Evolutionary conservation across 1,284 basidiomycete genomes (phyloP).

Genomic region (Phellinidium pouzarii): DNA sequence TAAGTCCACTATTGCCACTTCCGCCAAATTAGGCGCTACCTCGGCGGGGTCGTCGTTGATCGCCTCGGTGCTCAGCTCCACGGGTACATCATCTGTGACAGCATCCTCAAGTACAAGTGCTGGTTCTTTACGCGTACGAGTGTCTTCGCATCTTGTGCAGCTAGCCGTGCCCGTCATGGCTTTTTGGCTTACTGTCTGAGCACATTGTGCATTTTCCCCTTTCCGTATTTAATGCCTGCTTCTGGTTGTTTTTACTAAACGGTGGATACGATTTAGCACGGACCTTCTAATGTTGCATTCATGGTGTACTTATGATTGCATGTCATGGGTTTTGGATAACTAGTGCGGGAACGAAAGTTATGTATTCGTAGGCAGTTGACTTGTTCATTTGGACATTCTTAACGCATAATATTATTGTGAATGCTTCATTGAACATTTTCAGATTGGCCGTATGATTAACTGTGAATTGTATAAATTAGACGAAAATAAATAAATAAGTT

Average conservation of each 20-base stretch:
- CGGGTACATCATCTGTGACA: background rate
- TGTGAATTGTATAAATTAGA: too few relatives aligned
- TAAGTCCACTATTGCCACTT: background rate
- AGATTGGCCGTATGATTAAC: background rate
- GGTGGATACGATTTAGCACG: slow-evolving; percentile 1
- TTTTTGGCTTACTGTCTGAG: slow-evolving; percentile 2
- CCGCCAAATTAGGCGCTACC: background rate
- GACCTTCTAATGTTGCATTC: slow-evolving; percentile 1
- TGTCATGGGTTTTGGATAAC: background rate
- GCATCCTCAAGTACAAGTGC: background rate
- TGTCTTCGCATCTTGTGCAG: background rate
- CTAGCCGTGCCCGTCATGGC: background rate
- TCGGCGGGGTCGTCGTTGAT: background rate
- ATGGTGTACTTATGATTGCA: slow-evolving; percentile 6
- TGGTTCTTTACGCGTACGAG: background rate
- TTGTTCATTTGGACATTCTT: background rate
- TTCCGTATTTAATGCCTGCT: slow-evolving; percentile 1
- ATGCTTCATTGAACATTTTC: background rate
- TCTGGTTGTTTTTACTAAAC: background rate
- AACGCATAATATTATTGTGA: slow-evolving; percentile 8
- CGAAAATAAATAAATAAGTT: too few relatives aligned
- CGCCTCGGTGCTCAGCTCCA: background rate
- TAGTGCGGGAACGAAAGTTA: background rate
- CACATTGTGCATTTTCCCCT: background rate
- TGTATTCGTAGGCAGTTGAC: slow-evolving; percentile 9